Conservation (phyloP, 768 basidiomycete species). For the Calocera viscosa region DNA sequence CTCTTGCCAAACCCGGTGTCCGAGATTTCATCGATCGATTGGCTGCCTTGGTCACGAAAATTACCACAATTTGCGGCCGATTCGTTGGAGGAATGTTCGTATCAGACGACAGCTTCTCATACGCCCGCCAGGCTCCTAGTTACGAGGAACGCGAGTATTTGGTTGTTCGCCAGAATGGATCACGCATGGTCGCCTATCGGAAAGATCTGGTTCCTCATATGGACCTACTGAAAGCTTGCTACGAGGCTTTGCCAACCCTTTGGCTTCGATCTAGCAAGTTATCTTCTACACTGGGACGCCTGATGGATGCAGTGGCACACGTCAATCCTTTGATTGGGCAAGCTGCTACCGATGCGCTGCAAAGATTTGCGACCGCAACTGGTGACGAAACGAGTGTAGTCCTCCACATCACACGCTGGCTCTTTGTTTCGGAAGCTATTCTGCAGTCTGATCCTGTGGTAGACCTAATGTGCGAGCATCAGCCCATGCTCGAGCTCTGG, state of each 20-base stretch:
- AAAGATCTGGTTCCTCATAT: conserved; percentile 48
- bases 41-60: conserved; percentile 41
- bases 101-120: conserved; percentile 64
- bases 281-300: conserved; percentile 58
- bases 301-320: conserved; percentile 71
- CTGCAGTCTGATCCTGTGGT: conserved; percentile 50
- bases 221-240: conserved; percentile 57
- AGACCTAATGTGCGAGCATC: conserved; percentile 53
- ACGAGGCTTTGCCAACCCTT: conserved; percentile 76
- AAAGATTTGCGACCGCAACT: conserved; percentile 56
- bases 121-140: background rate
- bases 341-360: conserved; percentile 54
- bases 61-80: conserved; percentile 49
- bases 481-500: conserved; percentile 62
- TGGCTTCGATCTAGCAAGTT: conserved; percentile 44
- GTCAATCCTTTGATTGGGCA: conserved; percentile 64
- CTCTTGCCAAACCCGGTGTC: conserved; percentile 52
- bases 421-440: conserved; percentile 59
- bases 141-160: conserved; percentile 61
- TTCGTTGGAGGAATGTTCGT: conserved; percentile 63
- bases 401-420: conserved; percentile 50
- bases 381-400: conserved; percentile 45
- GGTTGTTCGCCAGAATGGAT: conserved; percentile 54
- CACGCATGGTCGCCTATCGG: conserved; percentile 56
- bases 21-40: conserved; percentile 59